Evolutionary conservation across 352 stramenopile species (phyloP), one percentile per base, ranked within the genome.

Genomic region (Phytophthora tentaculata): DNA sequence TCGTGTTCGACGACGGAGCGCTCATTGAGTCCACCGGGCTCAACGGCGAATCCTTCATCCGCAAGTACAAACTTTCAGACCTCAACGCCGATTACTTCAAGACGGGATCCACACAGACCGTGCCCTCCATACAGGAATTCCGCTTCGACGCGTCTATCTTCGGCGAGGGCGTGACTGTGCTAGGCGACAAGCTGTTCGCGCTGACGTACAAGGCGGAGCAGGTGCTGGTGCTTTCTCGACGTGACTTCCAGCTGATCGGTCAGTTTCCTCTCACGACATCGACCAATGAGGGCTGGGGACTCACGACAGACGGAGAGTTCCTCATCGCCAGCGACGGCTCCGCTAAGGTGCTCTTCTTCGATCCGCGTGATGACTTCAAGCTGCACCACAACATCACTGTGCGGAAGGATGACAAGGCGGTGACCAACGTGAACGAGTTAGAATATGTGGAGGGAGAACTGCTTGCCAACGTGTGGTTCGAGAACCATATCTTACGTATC

Each of bases 301-400:
- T 97, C 62, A 92, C 89, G 3, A 93, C 83, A 13, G 87, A 97
- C 61, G 86, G 85, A 9, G 58, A 83, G 53, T 80, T 88, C 44
- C 74, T 97, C 16, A 92, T 97, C 49, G 88, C 91, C 13, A 96
- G 88, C 64, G 91, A 97, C 73, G 90, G 91, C 19, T 95, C 84
- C 8, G 60, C 84, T 22, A 80, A 64, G 16, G 76, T 97, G 53
- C 76, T 82, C 65, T 97, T 96, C 73, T 92, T 83, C 60, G 88
- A 97, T 58, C 87, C 86, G 13, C 52, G 37, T 13, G 57, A 79
- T 16, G 71, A 79, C 8, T 91, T 95, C 53, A 68, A 76, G 50
- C 71, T 81, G 47, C 71, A 89, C 47, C 83, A 82, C 24, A 69
- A 39, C 19, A 88, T 95, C 55, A 77, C 69, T 19, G 86, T 95